Percentiles rank a stretch among this genome's conserved stretches.
phyloP scores from a whole-genome alignment of 768 basidiomycete genomes.

The Polyporus arcularius region DNA sequence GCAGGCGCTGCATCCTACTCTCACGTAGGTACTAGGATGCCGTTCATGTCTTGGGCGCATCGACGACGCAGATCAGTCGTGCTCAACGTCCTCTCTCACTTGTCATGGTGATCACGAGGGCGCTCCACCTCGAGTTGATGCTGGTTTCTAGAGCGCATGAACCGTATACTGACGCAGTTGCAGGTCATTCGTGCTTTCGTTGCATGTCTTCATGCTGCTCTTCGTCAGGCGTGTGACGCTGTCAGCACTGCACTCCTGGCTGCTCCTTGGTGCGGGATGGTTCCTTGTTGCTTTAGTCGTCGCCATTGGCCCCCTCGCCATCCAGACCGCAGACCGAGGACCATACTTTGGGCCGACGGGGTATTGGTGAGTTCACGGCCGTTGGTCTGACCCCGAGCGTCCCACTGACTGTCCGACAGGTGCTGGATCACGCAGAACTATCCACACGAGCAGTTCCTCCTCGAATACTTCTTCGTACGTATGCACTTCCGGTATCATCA shows the following conservation, averaged over 20 bases:
- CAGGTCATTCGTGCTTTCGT: constrained; percentile 35
- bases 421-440: constrained; percentile 49
- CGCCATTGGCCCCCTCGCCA: constrained; percentile 38
- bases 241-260: constrained; percentile 22
- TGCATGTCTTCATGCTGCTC: constrained; percentile 39
- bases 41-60: too few species aligned
- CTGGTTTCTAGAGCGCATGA: background rate
- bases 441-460: constrained; percentile 36
- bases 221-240: constrained; percentile 35
- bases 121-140: too few species aligned
- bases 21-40: too few species aligned
- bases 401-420: constrained; percentile 19
- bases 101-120: too few species aligned
- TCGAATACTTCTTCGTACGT: constrained; percentile 50
- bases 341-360: constrained; percentile 49
- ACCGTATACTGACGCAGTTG: background rate
- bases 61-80: too few species aligned
- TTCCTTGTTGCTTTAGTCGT: constrained; percentile 34
- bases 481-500: background rate
- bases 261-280: constrained; percentile 39
- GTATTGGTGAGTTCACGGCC: constrained; percentile 33
- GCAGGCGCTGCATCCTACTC: too few species aligned
- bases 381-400: too few species aligned
- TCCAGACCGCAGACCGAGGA: constrained; percentile 36
- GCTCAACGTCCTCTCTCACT: too few species aligned